These are phyloP conservation scores for Cutaneotrichosporon cyanovorans DNA, from an alignment of 1,284 basidiomycete species.

Conservation along the genomic window DNA sequence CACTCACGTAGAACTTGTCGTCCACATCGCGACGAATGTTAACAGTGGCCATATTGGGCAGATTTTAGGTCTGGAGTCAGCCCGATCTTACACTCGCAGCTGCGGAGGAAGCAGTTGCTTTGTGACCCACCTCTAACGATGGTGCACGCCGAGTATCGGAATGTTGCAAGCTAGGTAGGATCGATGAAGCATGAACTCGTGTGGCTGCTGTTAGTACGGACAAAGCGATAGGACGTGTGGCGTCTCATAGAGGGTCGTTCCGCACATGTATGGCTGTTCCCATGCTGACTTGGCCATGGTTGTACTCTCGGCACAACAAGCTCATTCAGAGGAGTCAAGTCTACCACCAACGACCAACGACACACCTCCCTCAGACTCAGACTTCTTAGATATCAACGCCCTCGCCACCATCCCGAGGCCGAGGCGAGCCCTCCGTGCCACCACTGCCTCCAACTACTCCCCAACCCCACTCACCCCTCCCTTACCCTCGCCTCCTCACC, in stretches of 20 bases:
- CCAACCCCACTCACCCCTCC: background rate
- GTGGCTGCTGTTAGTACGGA: constrained; percentile 9
- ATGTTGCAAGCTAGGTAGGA: constrained; percentile 4
- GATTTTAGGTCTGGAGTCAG: constrained; percentile 13
- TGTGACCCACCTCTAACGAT: constrained; percentile 19
- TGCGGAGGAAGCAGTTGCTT: too few species aligned
- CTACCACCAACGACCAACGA: too few species aligned
- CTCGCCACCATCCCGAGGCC: background rate
- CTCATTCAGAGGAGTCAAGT: too few species aligned
- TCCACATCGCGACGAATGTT: constrained; percentile 99
- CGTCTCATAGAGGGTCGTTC: too few species aligned
- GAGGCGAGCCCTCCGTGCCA: background rate
- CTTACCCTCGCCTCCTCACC: background rate
- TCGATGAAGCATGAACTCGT: constrained; percentile 24
- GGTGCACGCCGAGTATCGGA: constrained; percentile 8
- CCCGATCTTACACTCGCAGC: background rate
- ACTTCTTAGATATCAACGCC: too few species aligned
- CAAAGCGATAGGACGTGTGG: too few species aligned
- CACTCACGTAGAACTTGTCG: constrained; percentile 53
- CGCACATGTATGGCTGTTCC: too few species aligned
- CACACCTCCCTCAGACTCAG: too few species aligned
- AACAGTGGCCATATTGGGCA: constrained; percentile 71
- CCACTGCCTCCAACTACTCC: background rate
- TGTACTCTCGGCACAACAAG: too few species aligned
- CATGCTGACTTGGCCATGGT: too few species aligned